These are phyloP conservation scores for Ochetophila trinervis DNA, from an alignment of 306 rosid genomes.

Conservation along the genomic window DNA sequence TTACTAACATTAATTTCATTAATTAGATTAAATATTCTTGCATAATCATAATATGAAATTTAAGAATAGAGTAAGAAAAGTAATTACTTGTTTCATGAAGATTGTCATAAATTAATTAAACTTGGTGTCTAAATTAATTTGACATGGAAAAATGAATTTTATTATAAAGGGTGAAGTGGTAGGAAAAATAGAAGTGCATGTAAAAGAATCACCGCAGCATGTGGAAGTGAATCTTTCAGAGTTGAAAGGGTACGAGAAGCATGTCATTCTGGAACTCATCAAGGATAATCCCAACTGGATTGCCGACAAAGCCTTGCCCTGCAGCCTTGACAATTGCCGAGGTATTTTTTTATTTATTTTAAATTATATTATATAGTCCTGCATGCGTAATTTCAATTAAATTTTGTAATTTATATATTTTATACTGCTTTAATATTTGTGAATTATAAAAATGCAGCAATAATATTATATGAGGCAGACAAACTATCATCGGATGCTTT, in stretches of 20 bases:
- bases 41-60: no score
- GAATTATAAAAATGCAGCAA: slow-evolving; percentile 37
- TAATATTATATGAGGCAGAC: slow-evolving; percentile 64
- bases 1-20: no score
- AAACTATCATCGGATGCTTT: slow-evolving; percentile 62
- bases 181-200: slow-evolving; percentile 44
- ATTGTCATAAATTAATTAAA: no score
- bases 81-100: no score
- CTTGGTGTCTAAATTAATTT: no score
- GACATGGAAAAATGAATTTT: not conserved
- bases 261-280: slow-evolving; percentile 67
- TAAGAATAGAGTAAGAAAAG: no score
- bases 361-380: no score
- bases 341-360: slow-evolving; percentile 37
- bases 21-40: no score
- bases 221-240: slow-evolving; percentile 76
- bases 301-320: slow-evolving; percentile 34
- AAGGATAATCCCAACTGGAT: slow-evolving; percentile 42
- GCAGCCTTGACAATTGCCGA: slow-evolving; percentile 48
- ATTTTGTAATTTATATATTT: not conserved
- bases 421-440: not conserved
- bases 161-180: slow-evolving; percentile 59
- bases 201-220: slow-evolving; percentile 53
- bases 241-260: slow-evolving; percentile 68
- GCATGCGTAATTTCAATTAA: no score